phyloP scores from a whole-genome alignment of 2,329 filamentous ascomycete genomes.

The Alternaria ventricosa region DNA sequence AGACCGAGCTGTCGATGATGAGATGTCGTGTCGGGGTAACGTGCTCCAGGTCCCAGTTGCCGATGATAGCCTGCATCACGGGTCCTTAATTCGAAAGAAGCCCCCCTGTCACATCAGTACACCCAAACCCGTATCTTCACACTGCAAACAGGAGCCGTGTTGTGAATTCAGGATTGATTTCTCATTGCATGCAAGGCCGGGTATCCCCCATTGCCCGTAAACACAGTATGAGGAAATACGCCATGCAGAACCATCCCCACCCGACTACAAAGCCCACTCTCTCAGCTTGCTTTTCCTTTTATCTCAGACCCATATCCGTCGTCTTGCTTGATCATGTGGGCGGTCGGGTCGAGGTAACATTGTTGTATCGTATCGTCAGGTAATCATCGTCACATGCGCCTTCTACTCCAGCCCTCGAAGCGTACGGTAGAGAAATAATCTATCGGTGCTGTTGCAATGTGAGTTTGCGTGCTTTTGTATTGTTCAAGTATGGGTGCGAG shows the following conservation, averaged over 20 bases:
- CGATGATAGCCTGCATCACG: neutral
- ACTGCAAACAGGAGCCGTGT: neutral
- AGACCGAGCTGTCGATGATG: neutral
- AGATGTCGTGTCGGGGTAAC: neutral
- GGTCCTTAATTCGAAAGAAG: neutral
- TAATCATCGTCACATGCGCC: slow-evolving; percentile 42
- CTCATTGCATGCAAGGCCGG: slow-evolving; percentile 29
- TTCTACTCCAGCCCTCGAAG: slow-evolving; percentile 33
- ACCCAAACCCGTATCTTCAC: neutral
- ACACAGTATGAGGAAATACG: slow-evolving; percentile 20
- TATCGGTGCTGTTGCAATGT: slow-evolving; percentile 43
- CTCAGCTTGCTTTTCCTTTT: slow-evolving; percentile 2
- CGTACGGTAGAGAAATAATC: slow-evolving; percentile 22
- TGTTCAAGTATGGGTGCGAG: neutral
- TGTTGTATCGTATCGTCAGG: slow-evolving; percentile 31
- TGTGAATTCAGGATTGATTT: slow-evolving; percentile 36
- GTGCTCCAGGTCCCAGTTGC: neutral
- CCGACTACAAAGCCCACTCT: slow-evolving; percentile 14
- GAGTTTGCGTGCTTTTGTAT: slow-evolving; percentile 8
- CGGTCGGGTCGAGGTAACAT: slow-evolving; percentile 17
- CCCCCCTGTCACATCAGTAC: neutral
- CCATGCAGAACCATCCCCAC: slow-evolving; percentile 32
- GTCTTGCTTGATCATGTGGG: slow-evolving; percentile 4
- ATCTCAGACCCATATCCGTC: neutral
- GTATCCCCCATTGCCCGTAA: slow-evolving; percentile 22